Percentiles rank a stretch among this genome's conserved stretches.
phyloP scores from a whole-genome alignment of 1,139 yeast species.

The Pichia terricola region DNA sequence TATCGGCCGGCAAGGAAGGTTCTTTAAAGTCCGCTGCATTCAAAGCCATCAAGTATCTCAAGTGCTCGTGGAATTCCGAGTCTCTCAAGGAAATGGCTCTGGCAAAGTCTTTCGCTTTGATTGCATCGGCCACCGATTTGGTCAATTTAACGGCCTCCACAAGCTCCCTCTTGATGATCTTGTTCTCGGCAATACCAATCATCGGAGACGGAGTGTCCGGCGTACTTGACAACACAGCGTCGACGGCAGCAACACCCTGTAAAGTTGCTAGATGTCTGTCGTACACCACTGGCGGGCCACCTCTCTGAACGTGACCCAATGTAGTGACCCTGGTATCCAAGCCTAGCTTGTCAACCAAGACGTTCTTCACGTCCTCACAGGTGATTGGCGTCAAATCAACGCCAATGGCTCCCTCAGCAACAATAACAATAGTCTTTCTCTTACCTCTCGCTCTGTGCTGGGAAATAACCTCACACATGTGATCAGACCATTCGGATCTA shows the following conservation, averaged over 20 bases:
- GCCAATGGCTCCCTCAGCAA: conserved; percentile 77
- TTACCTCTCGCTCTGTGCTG: conserved; percentile 65
- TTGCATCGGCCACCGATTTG: conserved; percentile 54
- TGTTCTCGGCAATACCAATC: conserved; percentile 65
- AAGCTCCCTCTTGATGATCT: conserved; percentile 58
- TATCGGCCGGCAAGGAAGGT: conserved; percentile 40
- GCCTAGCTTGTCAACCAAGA: conserved; percentile 54
- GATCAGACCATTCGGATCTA: conserved; percentile 53
- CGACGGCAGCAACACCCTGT: conserved; percentile 80
- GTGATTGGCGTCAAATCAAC: conserved; percentile 57
- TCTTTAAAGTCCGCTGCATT: conserved; percentile 52
- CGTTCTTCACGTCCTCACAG: conserved; percentile 58
- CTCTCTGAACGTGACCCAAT: conserved; percentile 78
- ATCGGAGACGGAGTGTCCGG: conserved; percentile 70
- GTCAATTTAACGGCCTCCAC: conserved; percentile 67
- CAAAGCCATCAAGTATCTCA: conserved; percentile 54
- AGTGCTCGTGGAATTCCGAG: conserved; percentile 60
- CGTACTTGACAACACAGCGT: conserved; percentile 59
- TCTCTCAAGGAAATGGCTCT: conserved; percentile 42
- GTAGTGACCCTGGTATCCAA: conserved; percentile 73
- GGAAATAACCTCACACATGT: conserved; percentile 53
- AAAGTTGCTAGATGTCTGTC: conserved; percentile 68
- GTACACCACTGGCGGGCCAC: conserved; percentile 78
- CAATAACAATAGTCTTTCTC: conserved; percentile 71
- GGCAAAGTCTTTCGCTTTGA: conserved; percentile 20